Conservation (phyloP, 352 stramenopile species). For the Phytophthora agathidicida region DNA sequence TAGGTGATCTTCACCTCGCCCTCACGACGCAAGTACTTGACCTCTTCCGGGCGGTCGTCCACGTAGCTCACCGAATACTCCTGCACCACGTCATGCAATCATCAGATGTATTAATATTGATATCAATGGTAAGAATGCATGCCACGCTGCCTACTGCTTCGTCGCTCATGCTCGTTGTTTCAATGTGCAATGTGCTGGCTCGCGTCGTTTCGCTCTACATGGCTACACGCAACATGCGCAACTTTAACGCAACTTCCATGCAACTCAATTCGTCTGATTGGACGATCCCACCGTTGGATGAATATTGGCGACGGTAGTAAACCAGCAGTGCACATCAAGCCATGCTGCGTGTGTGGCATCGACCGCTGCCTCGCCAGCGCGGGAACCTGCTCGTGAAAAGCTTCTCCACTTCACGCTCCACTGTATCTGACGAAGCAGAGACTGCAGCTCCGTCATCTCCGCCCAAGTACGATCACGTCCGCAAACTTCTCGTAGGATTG, state of each 20-base stretch:
- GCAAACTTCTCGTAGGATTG: conserved; percentile 85
- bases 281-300: too few relatives aligned
- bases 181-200: background rate
- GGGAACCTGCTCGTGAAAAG: conserved; percentile 8
- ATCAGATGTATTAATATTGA: background rate
- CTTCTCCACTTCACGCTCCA: conserved; percentile 12
- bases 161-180: conserved; percentile 44
- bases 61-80: conserved; percentile 87
- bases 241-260: background rate
- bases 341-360: conserved; percentile 28
- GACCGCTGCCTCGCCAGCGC: conserved; percentile 1
- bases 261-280: background rate
- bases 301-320: background rate
- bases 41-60: conserved; percentile 86
- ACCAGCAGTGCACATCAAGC: too few relatives aligned
- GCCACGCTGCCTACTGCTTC: conserved; percentile 39
- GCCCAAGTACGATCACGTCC: conserved; percentile 69
- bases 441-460: conserved; percentile 1
- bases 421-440: background rate
- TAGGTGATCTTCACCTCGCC: conserved; percentile 91
- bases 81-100: conserved; percentile 22
- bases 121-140: background rate
- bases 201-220: conserved; percentile 23
- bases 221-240: background rate
- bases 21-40: conserved; percentile 83